Evolutionary conservation across 2,329 filamentous ascomycete species (phyloP), one percentile per base, ranked within the genome.

Genomic region (Scolecobasidium constrictum): DNA sequence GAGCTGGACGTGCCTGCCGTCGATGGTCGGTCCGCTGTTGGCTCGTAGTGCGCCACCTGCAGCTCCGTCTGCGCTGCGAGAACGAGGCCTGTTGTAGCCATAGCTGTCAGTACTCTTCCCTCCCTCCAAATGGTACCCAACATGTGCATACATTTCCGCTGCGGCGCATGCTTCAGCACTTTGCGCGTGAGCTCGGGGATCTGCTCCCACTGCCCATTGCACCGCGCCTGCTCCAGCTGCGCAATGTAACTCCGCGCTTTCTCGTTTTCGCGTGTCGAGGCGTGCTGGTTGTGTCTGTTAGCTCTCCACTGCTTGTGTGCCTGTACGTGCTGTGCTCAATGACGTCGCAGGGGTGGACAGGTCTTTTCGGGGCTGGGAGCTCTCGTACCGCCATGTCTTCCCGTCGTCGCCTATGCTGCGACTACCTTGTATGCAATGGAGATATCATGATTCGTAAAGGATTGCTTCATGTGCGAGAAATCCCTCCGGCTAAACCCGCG

Each of bases 171-270:
- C 64, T 98, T 96, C 56, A 83, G 83, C 56, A 96, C 75, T 65
- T 98, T 98, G 60, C 90, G 79, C 54, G 92, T 81, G 49, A 94
- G 74, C 66, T 96, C 90, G 19, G 86, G 85, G 21, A 96, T 75
- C 21, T 84, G 78, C 51, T 78, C 72, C 92, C 92, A 98, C 60
- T 80, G 81, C 41, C 83, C 87, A 55, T 90, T 80, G 63, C 86
- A 94, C 56, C 92, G 83, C 50, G 86, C 87, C 52, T 81, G 75
- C 61, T 96, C 86, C 56, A 98, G 77, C 63, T 79, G 77, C 58
- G 76, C 73, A 52, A 94, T 74, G 64, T 96, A 96, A 59, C 81
- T 77, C 52, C 74, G 74, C 48, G 81, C 88, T 69, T 98, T 98
- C 50, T 75, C 71, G 64, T 77, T 71, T 59, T 75, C 71, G 57